These are phyloP conservation scores for Penicillium salamii DNA, from an alignment of 495 filamentous ascomycete species.

Conservation along the genomic window DNA sequence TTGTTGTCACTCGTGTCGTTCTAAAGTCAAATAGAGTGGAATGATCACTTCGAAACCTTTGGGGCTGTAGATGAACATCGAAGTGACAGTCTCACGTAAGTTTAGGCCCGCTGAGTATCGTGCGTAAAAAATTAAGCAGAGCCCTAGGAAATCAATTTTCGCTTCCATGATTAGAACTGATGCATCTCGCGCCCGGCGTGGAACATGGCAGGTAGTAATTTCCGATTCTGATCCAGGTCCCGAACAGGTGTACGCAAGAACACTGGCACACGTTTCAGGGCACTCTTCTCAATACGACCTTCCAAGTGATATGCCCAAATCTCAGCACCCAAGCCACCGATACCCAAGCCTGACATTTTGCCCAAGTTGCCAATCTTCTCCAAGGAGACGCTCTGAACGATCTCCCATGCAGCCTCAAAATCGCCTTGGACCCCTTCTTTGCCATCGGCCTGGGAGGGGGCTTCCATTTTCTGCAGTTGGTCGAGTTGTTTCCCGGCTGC, in stretches of 20 bases:
- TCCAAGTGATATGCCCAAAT: slow-evolving; percentile 2
- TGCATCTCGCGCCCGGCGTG: slow-evolving; percentile 13
- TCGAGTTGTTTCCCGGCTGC: neutral
- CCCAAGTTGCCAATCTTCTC: slow-evolving; percentile 5
- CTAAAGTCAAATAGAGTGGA: too few relatives aligned
- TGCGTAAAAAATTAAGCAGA: too few relatives aligned
- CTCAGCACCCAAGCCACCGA: slow-evolving; percentile 1
- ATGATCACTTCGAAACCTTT: too few relatives aligned
- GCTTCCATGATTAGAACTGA: slow-evolving; percentile 2
- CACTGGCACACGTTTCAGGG: slow-evolving; percentile 7
- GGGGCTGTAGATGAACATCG: too few relatives aligned
- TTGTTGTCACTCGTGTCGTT: too few relatives aligned
- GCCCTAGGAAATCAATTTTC: too few relatives aligned
- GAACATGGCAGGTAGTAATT: slow-evolving; percentile 10
- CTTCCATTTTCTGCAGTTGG: neutral
- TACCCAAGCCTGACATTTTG: slow-evolving; percentile 1
- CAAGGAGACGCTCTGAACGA: neutral
- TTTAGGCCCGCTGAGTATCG: too few relatives aligned
- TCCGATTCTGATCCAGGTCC: slow-evolving; percentile 7
- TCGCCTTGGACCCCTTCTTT: neutral
- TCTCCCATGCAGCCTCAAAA: neutral
- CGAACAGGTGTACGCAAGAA: slow-evolving; percentile 3
- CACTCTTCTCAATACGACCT: slow-evolving; percentile 5
- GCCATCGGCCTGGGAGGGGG: neutral
- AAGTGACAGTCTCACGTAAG: too few relatives aligned